Conservation (phyloP, 78 protist species). For the Dictyostelium brefeldianum region DNA sequence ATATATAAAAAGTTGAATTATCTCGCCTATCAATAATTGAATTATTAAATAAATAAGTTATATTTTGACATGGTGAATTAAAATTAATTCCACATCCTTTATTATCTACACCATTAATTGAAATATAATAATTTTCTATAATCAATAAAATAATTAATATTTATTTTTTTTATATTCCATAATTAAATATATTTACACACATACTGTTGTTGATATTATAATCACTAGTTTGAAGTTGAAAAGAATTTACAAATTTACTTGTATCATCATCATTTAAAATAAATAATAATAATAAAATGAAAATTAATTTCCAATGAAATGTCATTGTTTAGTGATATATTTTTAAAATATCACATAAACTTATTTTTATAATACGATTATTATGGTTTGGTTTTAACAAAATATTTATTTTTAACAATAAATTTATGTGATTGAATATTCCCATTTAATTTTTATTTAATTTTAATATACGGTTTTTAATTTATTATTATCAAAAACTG, state of each 20-base stretch:
- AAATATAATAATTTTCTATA: not conserved
- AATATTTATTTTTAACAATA: too few species aligned
- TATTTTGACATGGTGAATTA: not conserved
- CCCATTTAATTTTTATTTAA: too few species aligned
- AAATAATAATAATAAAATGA: not conserved
- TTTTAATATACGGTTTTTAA: too few species aligned
- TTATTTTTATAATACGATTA: too few species aligned
- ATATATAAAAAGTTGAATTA: not conserved
- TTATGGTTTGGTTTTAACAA: too few species aligned
- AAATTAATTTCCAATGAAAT: not conserved
- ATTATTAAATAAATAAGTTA: constrained; percentile 11
- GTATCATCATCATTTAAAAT: not conserved
- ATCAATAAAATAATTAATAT: too few species aligned
- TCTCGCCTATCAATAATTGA: not conserved
- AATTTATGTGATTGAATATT: too few species aligned
- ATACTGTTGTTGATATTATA: too few species aligned
- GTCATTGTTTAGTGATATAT: not conserved
- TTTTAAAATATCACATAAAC: too few species aligned
- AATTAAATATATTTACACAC: too few species aligned
- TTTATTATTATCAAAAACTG: too few species aligned
- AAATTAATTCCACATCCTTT: not conserved
- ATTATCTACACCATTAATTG: not conserved
- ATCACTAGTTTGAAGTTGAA: not conserved
- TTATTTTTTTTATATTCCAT: too few species aligned
- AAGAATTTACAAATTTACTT: not conserved